Evolutionary conservation across 352 stramenopile species (phyloP).

Genomic region (Globisporangium megalacanthum): DNA sequence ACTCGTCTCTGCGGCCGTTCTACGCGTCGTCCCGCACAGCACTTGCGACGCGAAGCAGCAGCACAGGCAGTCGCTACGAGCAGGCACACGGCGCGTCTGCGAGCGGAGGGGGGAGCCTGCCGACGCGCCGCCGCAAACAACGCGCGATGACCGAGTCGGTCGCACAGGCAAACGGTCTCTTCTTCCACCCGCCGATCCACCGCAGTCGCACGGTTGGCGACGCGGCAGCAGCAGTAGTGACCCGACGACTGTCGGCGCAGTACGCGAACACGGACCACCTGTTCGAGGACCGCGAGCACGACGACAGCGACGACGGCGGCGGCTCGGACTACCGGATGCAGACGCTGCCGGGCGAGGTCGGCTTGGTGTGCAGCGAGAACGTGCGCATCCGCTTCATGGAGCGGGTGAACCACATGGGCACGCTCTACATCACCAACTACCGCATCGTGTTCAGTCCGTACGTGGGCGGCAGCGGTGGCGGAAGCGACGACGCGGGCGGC

Average conservation of each 20-base stretch:
- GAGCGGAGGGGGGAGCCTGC: slow-evolving; percentile 7
- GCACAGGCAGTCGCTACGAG: background rate
- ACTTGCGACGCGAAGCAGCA: slow-evolving; percentile 1
- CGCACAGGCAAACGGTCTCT: slow-evolving; percentile 16
- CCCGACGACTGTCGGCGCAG: slow-evolving; percentile 13
- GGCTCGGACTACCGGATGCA: slow-evolving; percentile 27
- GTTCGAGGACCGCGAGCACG: slow-evolving; percentile 14
- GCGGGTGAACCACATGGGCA: slow-evolving; percentile 40
- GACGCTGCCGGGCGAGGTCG: slow-evolving; percentile 58
- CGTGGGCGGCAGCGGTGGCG: background rate
- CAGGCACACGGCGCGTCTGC: background rate
- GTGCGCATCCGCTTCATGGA: slow-evolving; percentile 55
- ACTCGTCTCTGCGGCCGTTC: slow-evolving; percentile 8
- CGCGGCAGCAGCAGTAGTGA: background rate
- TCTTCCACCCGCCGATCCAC: slow-evolving; percentile 18
- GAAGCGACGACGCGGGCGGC: background rate
- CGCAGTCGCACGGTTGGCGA: slow-evolving; percentile 9
- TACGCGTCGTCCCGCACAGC: slow-evolving; percentile 1
- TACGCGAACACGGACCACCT: slow-evolving; percentile 19
- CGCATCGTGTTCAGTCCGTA: slow-evolving; percentile 70
- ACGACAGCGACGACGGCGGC: slow-evolving; percentile 14
- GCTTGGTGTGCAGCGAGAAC: slow-evolving; percentile 56
- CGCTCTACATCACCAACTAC: slow-evolving; percentile 77
- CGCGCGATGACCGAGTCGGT: slow-evolving; percentile 15
- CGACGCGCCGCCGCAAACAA: slow-evolving; percentile 5